Percentiles rank a stretch among this genome's conserved stretches.
Evolutionary conservation across 1,284 basidiomycete species (phyloP).

Genomic region (Moesziomyces parantarcticus): DNA sequence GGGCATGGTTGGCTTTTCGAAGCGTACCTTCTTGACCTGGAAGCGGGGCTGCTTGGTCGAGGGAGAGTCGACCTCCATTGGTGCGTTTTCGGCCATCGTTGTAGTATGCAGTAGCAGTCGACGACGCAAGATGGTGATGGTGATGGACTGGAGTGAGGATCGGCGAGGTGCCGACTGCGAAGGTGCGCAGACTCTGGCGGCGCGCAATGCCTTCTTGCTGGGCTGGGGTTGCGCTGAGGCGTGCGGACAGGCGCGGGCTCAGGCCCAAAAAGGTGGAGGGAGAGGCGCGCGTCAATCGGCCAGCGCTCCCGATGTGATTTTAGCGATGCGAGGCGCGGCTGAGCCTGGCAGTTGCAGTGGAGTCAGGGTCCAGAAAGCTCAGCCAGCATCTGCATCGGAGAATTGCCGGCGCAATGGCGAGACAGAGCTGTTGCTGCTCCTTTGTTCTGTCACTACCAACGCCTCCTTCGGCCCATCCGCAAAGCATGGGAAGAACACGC

Average conservation of each 20-base stretch:
- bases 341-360: background rate
- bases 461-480: too few species aligned
- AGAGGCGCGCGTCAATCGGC: background rate
- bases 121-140: constrained; percentile 1
- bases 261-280: too few species aligned
- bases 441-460: background rate
- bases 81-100: constrained; percentile 38
- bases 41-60: constrained; percentile 60
- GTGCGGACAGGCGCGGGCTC: too few species aligned
- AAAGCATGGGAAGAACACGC: too few species aligned
- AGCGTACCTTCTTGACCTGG: constrained; percentile 66
- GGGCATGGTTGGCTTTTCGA: background rate
- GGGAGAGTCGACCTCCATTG: constrained; percentile 60
- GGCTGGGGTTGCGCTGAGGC: background rate
- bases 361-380: background rate
- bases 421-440: too few species aligned
- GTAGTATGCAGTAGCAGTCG: background rate
- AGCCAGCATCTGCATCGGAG: background rate
- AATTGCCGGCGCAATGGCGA: background rate
- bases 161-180: background rate
- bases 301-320: background rate
- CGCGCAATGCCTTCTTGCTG: background rate
- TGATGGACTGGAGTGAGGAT: constrained; percentile 6
- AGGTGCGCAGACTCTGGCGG: background rate
- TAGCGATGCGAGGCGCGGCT: background rate